Evolutionary conservation across 1,139 yeast genomes (phyloP).

Genomic region (Diutina siamensis): DNA sequence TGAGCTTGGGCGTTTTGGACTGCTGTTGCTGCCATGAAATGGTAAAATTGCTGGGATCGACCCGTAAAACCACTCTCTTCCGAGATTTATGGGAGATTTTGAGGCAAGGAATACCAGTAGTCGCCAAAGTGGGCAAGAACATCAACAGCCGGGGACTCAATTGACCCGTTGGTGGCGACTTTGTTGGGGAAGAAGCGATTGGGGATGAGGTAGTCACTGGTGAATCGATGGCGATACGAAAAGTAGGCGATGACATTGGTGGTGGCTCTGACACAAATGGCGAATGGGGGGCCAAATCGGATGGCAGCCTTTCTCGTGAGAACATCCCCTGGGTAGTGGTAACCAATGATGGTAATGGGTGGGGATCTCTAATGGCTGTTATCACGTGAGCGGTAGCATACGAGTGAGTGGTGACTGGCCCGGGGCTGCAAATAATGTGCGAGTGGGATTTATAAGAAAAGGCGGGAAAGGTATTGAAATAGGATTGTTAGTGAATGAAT

Average conservation of each 20-base stretch:
- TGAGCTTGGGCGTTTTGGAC: conserved; percentile 13
- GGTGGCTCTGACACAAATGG: neutral
- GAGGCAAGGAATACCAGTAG: conserved; percentile 26
- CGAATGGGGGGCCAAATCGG: neutral
- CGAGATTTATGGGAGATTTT: conserved; percentile 63
- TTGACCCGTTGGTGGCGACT: neutral
- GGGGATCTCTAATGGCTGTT: too few species aligned
- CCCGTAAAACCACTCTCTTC: conserved; percentile 30
- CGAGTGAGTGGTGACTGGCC: too few species aligned
- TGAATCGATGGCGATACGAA: too few species aligned
- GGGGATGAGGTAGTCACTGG: neutral
- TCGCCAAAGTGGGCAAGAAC: neutral
- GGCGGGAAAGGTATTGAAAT: too few species aligned
- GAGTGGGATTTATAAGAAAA: too few species aligned
- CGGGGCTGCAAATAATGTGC: too few species aligned
- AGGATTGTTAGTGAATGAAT: too few species aligned
- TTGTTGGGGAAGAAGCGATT: neutral
- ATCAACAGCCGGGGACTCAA: neutral
- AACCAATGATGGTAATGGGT: neutral
- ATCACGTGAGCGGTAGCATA: too few species aligned
- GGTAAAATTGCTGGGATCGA: conserved; percentile 25
- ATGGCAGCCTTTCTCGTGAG: neutral
- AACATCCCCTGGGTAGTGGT: neutral
- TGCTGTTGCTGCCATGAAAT: conserved; percentile 20
- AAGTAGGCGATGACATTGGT: too few species aligned